Evolutionary conservation across 441 rosid genomes (phyloP).

Genomic region (Flueggea neowawraea): DNA sequence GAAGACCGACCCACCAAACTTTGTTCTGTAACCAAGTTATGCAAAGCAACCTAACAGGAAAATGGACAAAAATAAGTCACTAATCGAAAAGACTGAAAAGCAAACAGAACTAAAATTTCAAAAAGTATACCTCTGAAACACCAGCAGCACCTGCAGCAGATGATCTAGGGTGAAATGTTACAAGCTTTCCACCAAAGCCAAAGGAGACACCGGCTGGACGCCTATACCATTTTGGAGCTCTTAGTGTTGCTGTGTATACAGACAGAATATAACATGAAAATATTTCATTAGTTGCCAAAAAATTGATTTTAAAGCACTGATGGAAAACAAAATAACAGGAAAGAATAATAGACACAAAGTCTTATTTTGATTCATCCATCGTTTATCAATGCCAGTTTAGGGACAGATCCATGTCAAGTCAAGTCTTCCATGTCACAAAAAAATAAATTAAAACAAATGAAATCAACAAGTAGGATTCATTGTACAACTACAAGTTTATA

Average conservation of each 20-base stretch:
- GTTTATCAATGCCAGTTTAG: too few relatives aligned
- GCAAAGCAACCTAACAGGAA: constrained; percentile 66
- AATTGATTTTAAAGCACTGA: too few relatives aligned
- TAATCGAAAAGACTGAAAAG: background rate
- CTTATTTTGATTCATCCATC: too few relatives aligned
- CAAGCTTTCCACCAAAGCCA: constrained; percentile 99
- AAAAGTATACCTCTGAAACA: constrained; percentile 72
- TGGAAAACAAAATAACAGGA: too few relatives aligned
- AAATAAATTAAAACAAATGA: too few relatives aligned
- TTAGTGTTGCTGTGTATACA: constrained; percentile 42
- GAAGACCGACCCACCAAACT: constrained; percentile 73
- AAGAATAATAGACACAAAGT: too few relatives aligned
- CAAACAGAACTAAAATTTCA: constrained; percentile 2
- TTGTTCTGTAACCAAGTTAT: constrained; percentile 74
- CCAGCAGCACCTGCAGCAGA: constrained; percentile 31
- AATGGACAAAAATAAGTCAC: constrained; percentile 5
- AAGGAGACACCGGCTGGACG: constrained; percentile 95
- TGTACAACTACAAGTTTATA: too few relatives aligned
- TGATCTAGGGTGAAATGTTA: constrained; percentile 63
- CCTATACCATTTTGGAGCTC: constrained; percentile 99
- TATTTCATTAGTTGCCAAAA: background rate
- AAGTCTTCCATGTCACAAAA: too few relatives aligned
- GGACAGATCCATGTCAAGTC: too few relatives aligned
- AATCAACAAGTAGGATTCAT: too few relatives aligned
- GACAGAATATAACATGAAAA: background rate